A percentile compares a stretch with the other conserved stretches of the same genome.
Conservation (phyloP, 176 grass and related monocot genomes). For the Pontederia crassipes region DNA sequence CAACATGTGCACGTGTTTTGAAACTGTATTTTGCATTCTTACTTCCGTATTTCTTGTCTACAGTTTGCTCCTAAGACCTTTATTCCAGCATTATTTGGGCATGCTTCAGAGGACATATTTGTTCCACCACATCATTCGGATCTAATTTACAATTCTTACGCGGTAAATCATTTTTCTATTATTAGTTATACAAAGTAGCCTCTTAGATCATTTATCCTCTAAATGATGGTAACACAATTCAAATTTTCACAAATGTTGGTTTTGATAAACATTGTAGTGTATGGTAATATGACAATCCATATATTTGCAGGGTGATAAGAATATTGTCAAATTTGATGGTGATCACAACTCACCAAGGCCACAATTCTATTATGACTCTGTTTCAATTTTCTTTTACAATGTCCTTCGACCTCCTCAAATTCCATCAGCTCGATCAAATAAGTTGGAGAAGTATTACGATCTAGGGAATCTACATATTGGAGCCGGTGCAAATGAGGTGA, state of each 20-base stretch:
- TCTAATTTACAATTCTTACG: slow-evolving; percentile 76
- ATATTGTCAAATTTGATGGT: slow-evolving; percentile 93
- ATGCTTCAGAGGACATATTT: slow-evolving; percentile 91
- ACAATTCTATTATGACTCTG: slow-evolving; percentile 96
- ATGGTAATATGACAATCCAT: slow-evolving; percentile 9
- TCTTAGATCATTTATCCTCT: too few relatives aligned
- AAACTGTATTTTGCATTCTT: background rate
- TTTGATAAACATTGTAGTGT: background rate
- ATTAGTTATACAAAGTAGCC: slow-evolving; percentile 5
- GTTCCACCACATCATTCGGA: slow-evolving; percentile 77
- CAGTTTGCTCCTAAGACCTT: slow-evolving; percentile 96
- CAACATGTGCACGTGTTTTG: too few relatives aligned
- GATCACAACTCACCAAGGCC: slow-evolving; percentile 94
- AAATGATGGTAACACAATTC: too few relatives aligned
- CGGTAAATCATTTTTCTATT: slow-evolving; percentile 32
- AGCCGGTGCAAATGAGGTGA: slow-evolving; percentile 71
- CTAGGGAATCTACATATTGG: slow-evolving; percentile 51
- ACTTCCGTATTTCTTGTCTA: background rate
- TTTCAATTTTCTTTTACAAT: slow-evolving; percentile 99
- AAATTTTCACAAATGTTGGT: too few relatives aligned
- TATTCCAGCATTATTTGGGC: slow-evolving; percentile 95
- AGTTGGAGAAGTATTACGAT: slow-evolving; percentile 73
- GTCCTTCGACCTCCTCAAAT: slow-evolving; percentile 79
- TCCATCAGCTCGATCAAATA: slow-evolving; percentile 53
- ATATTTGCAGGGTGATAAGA: slow-evolving; percentile 81